Conservation (phyloP, 148 eudicot genomes). For the Silene latifolia region DNA sequence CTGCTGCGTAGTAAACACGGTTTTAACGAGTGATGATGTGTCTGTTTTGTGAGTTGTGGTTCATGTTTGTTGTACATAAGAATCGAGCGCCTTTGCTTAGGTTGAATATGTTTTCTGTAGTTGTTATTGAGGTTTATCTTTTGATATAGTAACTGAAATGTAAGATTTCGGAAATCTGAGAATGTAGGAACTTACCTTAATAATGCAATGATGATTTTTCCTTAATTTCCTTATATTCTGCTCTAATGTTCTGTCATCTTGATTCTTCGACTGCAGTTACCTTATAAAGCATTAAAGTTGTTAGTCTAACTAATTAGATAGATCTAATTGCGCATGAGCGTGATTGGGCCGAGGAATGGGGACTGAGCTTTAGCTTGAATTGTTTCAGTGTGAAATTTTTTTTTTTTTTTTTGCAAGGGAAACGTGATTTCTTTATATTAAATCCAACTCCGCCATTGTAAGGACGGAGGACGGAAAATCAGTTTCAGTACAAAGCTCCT, state of each 20-base stretch:
- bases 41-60: constrained; percentile 12
- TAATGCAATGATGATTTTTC: constrained; percentile 10
- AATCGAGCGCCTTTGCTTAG: constrained; percentile 3
- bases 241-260: background rate
- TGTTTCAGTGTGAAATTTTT: too few species aligned
- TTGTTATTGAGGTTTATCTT: background rate
- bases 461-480: too few species aligned
- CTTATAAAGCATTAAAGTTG: too few species aligned
- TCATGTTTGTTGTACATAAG: constrained; percentile 31
- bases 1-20: constrained; percentile 38
- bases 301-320: too few species aligned
- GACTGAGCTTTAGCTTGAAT: background rate
- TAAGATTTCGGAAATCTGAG: background rate
- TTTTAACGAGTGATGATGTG: constrained; percentile 1
- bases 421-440: too few species aligned
- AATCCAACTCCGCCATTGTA: too few species aligned
- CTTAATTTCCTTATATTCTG: background rate
- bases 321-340: too few species aligned
- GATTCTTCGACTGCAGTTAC: too few species aligned
- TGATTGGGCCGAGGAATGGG: background rate
- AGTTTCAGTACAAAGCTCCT: too few species aligned
- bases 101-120: constrained; percentile 13
- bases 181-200: constrained; percentile 2
- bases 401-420: too few species aligned
- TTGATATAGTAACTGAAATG: background rate